Percentiles rank a stretch among this genome's conserved stretches.
Conservation (phyloP, 345 rosid species). For the Conringia planisiliqua region DNA sequence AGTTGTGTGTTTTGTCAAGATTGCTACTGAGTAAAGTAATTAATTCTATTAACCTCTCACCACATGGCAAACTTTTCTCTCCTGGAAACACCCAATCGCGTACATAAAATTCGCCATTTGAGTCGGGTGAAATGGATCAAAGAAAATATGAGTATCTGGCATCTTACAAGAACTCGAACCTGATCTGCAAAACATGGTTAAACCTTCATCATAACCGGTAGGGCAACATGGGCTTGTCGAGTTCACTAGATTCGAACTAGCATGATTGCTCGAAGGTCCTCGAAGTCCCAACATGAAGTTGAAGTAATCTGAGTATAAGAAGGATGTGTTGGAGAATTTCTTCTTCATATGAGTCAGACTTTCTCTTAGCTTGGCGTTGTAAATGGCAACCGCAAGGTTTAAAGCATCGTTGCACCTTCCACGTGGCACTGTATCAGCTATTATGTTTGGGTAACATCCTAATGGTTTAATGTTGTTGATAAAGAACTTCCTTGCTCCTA, state of each 20-base stretch:
- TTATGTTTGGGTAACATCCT: conserved; percentile 32
- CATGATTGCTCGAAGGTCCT: conserved; percentile 19
- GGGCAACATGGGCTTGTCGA: conserved; percentile 28
- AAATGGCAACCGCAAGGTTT: conserved; percentile 6
- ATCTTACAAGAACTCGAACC: conserved; percentile 1
- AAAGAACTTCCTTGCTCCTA: conserved; percentile 33
- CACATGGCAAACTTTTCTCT: conserved; percentile 10
- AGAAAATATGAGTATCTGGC: conserved; percentile 15
- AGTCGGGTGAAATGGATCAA: conserved; percentile 34
- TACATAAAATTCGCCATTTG: conserved; percentile 22
- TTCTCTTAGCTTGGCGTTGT: conserved; percentile 10
- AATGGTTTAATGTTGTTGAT: conserved; percentile 30
- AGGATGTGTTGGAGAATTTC: background rate
- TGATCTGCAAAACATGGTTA: background rate
- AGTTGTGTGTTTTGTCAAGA: background rate
- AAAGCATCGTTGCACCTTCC: conserved; percentile 13
- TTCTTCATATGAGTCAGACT: background rate
- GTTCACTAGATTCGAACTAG: conserved; percentile 11
- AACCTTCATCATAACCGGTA: conserved; percentile 16
- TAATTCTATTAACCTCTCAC: background rate
- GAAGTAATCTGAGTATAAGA: conserved; percentile 29
- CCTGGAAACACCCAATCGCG: conserved; percentile 15
- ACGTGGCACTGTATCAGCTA: background rate
- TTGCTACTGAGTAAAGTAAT: background rate
- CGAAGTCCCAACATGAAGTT: conserved; percentile 25